Evolutionary conservation across 805 yeast species (phyloP).

Genomic region (Saturnispora sekii): DNA sequence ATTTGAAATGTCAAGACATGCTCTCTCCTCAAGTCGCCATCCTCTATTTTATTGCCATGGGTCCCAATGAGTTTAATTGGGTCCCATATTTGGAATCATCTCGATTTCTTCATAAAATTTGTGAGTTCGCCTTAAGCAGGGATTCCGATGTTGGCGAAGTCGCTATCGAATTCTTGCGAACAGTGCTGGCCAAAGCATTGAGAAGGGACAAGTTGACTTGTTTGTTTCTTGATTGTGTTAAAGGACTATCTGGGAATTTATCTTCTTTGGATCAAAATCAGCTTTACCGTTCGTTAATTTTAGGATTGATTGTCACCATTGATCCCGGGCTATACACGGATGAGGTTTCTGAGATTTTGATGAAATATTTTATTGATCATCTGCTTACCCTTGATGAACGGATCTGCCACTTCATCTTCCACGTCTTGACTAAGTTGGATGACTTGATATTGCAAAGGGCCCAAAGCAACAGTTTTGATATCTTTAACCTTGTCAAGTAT

Average conservation of each 20-base stretch:
- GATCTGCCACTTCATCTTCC: conserved; percentile 8
- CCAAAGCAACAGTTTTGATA: conserved; percentile 7
- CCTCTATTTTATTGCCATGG: background rate
- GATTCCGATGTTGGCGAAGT: background rate
- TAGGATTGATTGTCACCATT: conserved; percentile 9
- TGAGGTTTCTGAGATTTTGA: background rate
- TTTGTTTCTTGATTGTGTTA: background rate
- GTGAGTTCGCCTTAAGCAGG: conserved; percentile 1
- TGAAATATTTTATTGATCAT: conserved; percentile 3
- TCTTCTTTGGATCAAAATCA: background rate
- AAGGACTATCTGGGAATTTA: background rate
- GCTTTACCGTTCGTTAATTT: conserved; percentile 6
- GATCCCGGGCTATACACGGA: conserved; percentile 2
- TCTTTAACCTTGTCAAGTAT: conserved; percentile 5
- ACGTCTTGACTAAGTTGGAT: conserved; percentile 6
- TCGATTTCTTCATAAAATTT: background rate
- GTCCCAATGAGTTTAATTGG: background rate
- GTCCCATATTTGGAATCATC: background rate
- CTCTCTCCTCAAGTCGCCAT: background rate
- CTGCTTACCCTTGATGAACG: conserved; percentile 4
- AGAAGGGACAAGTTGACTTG: background rate
- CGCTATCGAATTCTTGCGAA: background rate
- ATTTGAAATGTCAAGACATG: background rate
- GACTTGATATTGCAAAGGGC: conserved; percentile 1
- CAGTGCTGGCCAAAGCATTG: background rate